Evolutionary conservation across 495 filamentous ascomycete species (phyloP).

Genomic region (Xylaria longipes): DNA sequence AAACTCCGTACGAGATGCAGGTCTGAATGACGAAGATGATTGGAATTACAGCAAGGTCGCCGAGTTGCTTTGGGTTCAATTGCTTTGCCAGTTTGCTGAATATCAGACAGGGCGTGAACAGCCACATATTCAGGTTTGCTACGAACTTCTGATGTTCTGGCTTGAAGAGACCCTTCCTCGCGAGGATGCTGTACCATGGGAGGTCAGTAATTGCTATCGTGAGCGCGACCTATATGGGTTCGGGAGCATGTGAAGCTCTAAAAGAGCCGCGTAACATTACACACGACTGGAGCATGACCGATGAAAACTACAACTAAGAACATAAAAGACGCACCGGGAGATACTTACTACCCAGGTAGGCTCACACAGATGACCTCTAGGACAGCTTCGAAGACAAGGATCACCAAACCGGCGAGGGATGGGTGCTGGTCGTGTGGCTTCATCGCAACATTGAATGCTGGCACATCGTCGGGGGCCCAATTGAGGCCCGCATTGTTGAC

Average conservation of each 20-base stretch:
- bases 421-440: conserved; percentile 57
- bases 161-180: conserved; percentile 88
- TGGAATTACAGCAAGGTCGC: conserved; percentile 90
- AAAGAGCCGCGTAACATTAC: neutral
- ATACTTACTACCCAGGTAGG: conserved; percentile 76
- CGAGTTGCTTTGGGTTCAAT: conserved; percentile 85
- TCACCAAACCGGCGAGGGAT: conserved; percentile 73
- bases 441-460: conserved; percentile 26
- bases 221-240: neutral
- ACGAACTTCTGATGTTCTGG: conserved; percentile 94
- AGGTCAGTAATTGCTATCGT: neutral
- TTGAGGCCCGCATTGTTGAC: conserved; percentile 53
- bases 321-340: neutral
- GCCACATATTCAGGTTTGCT: conserved; percentile 88
- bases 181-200: conserved; percentile 63
- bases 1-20: conserved; percentile 78
- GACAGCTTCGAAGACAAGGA: conserved; percentile 95
- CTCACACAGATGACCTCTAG: conserved; percentile 95
- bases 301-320: neutral
- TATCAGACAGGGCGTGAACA: conserved; percentile 97
- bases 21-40: conserved; percentile 91
- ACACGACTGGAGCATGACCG: neutral
- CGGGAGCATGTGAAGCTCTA: neutral
- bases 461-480: conserved; percentile 42
- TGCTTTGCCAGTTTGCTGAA: conserved; percentile 98